phyloP scores from a whole-genome alignment of 768 basidiomycete genomes.

The Suillus lakei region DNA sequence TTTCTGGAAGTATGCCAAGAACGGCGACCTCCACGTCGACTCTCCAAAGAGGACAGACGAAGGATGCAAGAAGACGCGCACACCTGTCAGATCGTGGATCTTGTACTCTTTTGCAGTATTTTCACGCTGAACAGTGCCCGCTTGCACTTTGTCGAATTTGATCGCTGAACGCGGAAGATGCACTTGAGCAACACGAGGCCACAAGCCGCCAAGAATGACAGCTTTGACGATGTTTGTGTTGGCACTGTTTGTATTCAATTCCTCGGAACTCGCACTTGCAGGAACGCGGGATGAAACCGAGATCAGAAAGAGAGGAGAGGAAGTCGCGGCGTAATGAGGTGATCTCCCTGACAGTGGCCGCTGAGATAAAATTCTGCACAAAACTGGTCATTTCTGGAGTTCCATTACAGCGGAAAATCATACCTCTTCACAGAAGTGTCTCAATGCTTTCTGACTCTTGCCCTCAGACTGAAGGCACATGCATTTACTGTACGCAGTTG shows the following conservation, averaged over 20 bases:
- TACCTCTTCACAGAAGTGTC: slow-evolving; percentile 76
- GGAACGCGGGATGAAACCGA: slow-evolving; percentile 66
- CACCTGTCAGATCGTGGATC: slow-evolving; percentile 68
- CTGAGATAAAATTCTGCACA: slow-evolving; percentile 81
- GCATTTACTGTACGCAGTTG: slow-evolving; percentile 73
- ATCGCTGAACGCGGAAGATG: slow-evolving; percentile 72
- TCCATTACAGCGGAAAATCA: neutral
- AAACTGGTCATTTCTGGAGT: slow-evolving; percentile 12
- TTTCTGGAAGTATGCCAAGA: slow-evolving; percentile 85
- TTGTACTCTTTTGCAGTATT: slow-evolving; percentile 85
- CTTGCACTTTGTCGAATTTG: slow-evolving; percentile 85
- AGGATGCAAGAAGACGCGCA: slow-evolving; percentile 83
- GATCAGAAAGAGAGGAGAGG: slow-evolving; percentile 64
- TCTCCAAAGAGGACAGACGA: slow-evolving; percentile 78
- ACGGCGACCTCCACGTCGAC: slow-evolving; percentile 75
- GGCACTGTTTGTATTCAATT: slow-evolving; percentile 65
- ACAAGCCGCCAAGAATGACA: slow-evolving; percentile 84
- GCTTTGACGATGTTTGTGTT: slow-evolving; percentile 83
- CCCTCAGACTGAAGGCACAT: slow-evolving; percentile 53
- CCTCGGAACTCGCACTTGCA: slow-evolving; percentile 49
- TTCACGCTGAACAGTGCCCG: slow-evolving; percentile 84
- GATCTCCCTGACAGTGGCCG: slow-evolving; percentile 75
- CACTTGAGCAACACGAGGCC: slow-evolving; percentile 82
- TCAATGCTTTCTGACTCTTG: slow-evolving; percentile 49
- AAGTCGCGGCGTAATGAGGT: slow-evolving; percentile 80